phyloP scores from a whole-genome alignment of 495 filamentous ascomycete species.

The Aspergillus kassunensis region DNA sequence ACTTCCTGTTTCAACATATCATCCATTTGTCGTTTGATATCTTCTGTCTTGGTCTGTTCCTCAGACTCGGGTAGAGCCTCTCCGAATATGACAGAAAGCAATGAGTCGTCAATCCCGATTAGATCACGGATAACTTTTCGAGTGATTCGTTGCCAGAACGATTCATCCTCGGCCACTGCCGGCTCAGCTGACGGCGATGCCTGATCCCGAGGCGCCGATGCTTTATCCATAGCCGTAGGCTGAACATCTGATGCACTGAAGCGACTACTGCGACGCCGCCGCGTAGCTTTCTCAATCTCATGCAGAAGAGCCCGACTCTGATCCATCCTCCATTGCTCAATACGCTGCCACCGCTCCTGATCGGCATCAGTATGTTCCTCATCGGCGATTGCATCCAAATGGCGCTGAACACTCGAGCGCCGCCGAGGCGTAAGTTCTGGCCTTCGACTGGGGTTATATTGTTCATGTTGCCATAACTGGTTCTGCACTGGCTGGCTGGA shows the following conservation, averaged over 20 bases:
- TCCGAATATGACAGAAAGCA: constrained; percentile 83
- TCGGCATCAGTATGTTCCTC: constrained; percentile 51
- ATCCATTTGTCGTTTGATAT: constrained; percentile 23
- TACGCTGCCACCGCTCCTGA: constrained; percentile 69
- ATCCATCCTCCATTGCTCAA: constrained; percentile 89
- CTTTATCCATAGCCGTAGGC: constrained; percentile 18
- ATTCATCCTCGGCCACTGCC: constrained; percentile 44
- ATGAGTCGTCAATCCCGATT: constrained; percentile 82
- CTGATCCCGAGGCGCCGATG: constrained; percentile 21
- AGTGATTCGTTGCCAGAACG: constrained; percentile 78
- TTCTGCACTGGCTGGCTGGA: constrained; percentile 60
- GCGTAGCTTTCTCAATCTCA: constrained; percentile 82
- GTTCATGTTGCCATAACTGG: constrained; percentile 80
- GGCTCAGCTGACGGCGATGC: constrained; percentile 5
- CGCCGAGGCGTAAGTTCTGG: constrained; percentile 36
- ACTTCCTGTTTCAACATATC: constrained; percentile 31
- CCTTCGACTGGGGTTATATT: constrained; percentile 65
- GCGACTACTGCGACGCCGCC: constrained; percentile 48
- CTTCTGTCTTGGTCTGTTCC: constrained; percentile 11
- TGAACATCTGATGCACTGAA: constrained; percentile 30
- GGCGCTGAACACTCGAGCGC: constrained; percentile 58
- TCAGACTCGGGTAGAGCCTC: constrained; percentile 58
- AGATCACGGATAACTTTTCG: constrained; percentile 82
- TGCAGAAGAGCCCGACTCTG: constrained; percentile 81
- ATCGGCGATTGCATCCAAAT: constrained; percentile 62